Conservation (phyloP, 2,329 filamentous ascomycete species). For the Fusarium musae region DNA sequence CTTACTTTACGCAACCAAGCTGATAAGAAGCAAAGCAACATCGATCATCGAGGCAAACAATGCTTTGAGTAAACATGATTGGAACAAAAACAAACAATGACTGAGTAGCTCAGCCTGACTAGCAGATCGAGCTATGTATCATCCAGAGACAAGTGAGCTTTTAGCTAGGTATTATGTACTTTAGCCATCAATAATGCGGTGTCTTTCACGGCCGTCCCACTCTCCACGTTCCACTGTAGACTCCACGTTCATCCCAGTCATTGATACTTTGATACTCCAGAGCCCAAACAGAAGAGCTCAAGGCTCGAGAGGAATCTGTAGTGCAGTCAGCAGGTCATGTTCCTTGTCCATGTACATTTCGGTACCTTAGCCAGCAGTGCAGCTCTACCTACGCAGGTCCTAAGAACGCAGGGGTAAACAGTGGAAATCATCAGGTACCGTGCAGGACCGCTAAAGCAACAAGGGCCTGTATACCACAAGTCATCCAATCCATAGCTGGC, state of each 20-base stretch:
- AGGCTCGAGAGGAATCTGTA: slow-evolving; percentile 4
- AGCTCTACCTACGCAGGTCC: slow-evolving; percentile 37
- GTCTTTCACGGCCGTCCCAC: slow-evolving; percentile 32
- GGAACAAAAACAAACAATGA: slow-evolving; percentile 10
- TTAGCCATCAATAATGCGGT: slow-evolving; percentile 28
- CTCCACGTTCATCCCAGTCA: slow-evolving; percentile 39
- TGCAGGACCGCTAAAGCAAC: slow-evolving; percentile 33
- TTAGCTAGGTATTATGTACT: not conserved
- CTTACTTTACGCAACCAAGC: not conserved
- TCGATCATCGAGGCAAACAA: not conserved
- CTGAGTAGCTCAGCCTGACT: not conserved
- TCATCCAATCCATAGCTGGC: not conserved
- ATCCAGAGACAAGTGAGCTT: not conserved
- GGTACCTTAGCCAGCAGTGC: not conserved
- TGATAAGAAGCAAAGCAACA: slow-evolving; percentile 14
- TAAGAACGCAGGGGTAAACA: slow-evolving; percentile 25
- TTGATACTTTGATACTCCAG: slow-evolving; percentile 13
- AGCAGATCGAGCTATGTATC: not conserved
- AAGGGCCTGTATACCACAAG: slow-evolving; percentile 5
- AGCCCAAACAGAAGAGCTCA: not conserved
- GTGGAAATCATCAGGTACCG: slow-evolving; percentile 38
- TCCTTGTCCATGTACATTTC: slow-evolving; percentile 11
- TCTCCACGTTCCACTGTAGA: slow-evolving; percentile 39
- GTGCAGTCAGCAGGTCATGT: slow-evolving; percentile 30
- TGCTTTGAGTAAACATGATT: not conserved